Percentiles rank a stretch among this genome's conserved stretches.
phyloP scores from a whole-genome alignment of 768 basidiomycete species.

The Termitomyces sp. region DNA sequence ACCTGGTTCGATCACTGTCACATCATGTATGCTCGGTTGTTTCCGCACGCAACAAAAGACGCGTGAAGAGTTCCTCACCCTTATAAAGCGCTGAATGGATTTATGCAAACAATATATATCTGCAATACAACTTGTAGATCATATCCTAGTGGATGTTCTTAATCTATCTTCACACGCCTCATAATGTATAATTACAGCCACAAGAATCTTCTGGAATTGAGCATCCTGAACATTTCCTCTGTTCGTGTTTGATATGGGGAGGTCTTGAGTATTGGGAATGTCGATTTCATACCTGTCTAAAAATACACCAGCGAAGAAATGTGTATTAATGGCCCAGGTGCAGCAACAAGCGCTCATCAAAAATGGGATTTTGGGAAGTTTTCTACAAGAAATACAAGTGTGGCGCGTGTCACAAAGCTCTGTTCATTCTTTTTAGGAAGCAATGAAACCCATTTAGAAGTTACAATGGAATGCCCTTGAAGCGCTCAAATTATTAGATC shows the following conservation, averaged over 20 bases:
- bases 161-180: not conserved
- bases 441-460: not conserved
- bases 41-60: slow-evolving; percentile 99
- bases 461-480: not conserved
- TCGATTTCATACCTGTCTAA: too few species aligned
- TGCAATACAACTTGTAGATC: slow-evolving; percentile 16
- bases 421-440: not conserved
- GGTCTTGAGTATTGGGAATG: too few species aligned
- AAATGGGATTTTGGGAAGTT: not conserved
- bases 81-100: slow-evolving; percentile 50
- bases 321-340: not conserved
- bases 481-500: not conserved
- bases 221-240: not conserved
- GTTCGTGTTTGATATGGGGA: too few species aligned
- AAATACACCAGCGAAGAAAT: not conserved
- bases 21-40: slow-evolving; percentile 97
- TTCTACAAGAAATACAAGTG: not conserved
- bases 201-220: not conserved
- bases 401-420: not conserved
- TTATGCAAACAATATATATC: not conserved
- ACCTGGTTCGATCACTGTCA: slow-evolving; percentile 91
- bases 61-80: slow-evolving; percentile 90
- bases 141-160: slow-evolving; percentile 13
- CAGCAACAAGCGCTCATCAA: not conserved
- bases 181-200: not conserved